Base-by-base conservation (phyloP, 768 basidiomycete genomes). In the Lactarius evosmus region DNA sequence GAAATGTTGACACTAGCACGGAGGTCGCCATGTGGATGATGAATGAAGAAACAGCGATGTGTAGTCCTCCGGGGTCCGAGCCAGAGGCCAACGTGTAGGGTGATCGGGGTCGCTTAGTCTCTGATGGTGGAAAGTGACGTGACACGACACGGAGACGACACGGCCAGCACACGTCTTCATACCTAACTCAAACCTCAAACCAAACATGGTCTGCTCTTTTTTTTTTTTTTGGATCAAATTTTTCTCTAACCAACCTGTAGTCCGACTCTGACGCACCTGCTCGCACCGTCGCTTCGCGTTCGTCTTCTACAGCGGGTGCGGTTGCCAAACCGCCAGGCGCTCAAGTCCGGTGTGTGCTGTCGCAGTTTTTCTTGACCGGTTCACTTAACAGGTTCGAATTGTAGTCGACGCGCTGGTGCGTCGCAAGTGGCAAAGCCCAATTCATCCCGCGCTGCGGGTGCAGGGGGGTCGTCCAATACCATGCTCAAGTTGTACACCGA, bases 401-500 rank as follows among this genome's bases (percentile, higher is more conserved):
- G 32, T 19, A 93, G 91, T 70, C 87, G 91, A 75, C 83, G 92
- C 69, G 90, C 91, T 68, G 82, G 83, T 65, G 84, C 82, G 49
- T 72, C 78, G 56, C 86, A 87, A 67, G 87, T 75, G 7, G 72
- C 87, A 54, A 86, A 83, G 75, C 93, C 95, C 29, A 95, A 94
- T 73, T 95, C 93, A 1, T 75, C 88, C 33, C 88, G 95, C 63
- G 88, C 94, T 44, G 94, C 95, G 30, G 95, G 96, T 46, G 94
- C 94, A 62, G 97, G 97, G 59, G 97, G 97, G 60, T 95, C 92
- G 40, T 93, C 89, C 62, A 96, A 93, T 79, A 99, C 97, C 62
- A 98, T 99, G 97, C 85, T 99, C 72, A 94, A 93, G 78, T 82
- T 99, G 4, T 98, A 98, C 85, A 98, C 97, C 41, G 96, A 98